Evolutionary conservation across 345 rosid genomes (phyloP).

Genomic region (Aquilaria yunnanensis): DNA sequence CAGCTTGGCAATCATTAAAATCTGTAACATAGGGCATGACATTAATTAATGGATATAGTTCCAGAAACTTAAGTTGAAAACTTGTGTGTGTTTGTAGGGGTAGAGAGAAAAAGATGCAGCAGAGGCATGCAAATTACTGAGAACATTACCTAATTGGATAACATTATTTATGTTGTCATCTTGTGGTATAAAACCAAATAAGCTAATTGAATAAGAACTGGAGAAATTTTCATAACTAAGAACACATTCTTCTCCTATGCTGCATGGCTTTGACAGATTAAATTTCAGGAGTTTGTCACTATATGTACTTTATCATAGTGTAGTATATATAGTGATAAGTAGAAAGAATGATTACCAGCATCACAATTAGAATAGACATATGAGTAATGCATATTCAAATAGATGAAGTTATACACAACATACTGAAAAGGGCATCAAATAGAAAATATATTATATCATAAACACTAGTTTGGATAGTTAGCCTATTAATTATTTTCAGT

Average conservation of each 20-base stretch:
- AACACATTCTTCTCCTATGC: conserved; percentile 67
- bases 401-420: not conserved
- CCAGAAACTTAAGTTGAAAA: not conserved
- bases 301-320: conserved; percentile 75
- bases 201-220: conserved; percentile 72
- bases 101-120: not conserved
- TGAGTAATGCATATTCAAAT: not conserved
- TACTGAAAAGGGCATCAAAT: too few species aligned
- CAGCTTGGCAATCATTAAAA: conserved; percentile 45
- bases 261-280: conserved; percentile 66
- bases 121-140: conserved; percentile 12
- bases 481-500: too few species aligned
- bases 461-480: too few species aligned
- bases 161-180: conserved; percentile 79
- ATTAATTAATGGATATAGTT: not conserved
- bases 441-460: too few species aligned
- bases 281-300: conserved; percentile 63
- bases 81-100: not conserved
- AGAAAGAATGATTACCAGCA: conserved; percentile 18
- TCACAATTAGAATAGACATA: not conserved
- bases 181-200: conserved; percentile 78
- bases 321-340: conserved; percentile 68
- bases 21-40: conserved; percentile 34
- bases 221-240: conserved; percentile 86
- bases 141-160: conserved; percentile 69